Percentiles rank a stretch among this genome's conserved stretches.
These are phyloP conservation scores for Aspergillus brasiliensis DNA, from an alignment of 2,329 filamentous ascomycete species.

Conservation along the genomic window DNA sequence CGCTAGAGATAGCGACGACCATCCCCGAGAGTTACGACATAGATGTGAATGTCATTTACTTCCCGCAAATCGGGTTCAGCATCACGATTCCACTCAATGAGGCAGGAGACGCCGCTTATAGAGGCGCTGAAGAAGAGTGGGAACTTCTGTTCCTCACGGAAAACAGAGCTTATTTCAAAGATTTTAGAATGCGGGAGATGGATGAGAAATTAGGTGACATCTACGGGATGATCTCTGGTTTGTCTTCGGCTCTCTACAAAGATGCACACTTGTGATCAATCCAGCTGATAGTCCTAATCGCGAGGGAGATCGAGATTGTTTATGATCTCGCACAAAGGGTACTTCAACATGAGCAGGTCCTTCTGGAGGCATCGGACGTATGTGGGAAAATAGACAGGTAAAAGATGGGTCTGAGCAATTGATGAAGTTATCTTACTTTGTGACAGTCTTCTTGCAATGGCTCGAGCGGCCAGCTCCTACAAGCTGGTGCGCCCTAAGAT, in stretches of 20 bases:
- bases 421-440: not conserved
- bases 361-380: slow-evolving; percentile 72
- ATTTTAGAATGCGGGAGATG: slow-evolving; percentile 74
- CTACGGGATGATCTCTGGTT: slow-evolving; percentile 79
- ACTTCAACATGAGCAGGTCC: slow-evolving; percentile 66
- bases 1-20: slow-evolving; percentile 61
- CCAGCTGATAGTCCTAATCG: slow-evolving; percentile 46
- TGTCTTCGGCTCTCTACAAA: not conserved
- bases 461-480: slow-evolving; percentile 74
- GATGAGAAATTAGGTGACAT: slow-evolving; percentile 82
- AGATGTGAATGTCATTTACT: slow-evolving; percentile 77
- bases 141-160: slow-evolving; percentile 74
- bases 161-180: slow-evolving; percentile 81
- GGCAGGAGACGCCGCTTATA: slow-evolving; percentile 63
- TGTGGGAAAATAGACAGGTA: slow-evolving; percentile 81
- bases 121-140: slow-evolving; percentile 70
- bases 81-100: slow-evolving; percentile 69
- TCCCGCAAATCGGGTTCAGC: slow-evolving; percentile 89
- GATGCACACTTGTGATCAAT: not conserved
- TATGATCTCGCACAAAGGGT: slow-evolving; percentile 73
- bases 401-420: not conserved
- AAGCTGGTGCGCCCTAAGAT: slow-evolving; percentile 71
- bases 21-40: slow-evolving; percentile 61
- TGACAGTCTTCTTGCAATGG: slow-evolving; percentile 72
- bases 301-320: slow-evolving; percentile 86